Evolutionary conservation across 2,329 filamentous ascomycete species (phyloP), one percentile per base, ranked within the genome.

Genomic region (Hymenoscyphus scutula): DNA sequence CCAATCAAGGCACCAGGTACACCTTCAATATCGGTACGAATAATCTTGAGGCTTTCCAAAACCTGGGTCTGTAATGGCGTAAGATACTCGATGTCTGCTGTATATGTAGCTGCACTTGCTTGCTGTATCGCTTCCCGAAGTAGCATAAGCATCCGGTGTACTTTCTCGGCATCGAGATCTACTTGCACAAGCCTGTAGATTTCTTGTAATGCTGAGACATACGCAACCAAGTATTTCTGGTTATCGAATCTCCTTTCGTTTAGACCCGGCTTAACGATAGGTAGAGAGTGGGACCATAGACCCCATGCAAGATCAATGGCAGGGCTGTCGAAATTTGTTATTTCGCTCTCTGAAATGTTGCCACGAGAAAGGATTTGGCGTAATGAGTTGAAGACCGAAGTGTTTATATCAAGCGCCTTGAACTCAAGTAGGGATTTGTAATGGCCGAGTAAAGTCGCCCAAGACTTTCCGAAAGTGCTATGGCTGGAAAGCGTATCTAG

Each of bases 211-310:
- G 89, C 83, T 25, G 87, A 83, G 1, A 95, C 84, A 77, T 97
- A 97, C n/a, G 92, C 90, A 32, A 91, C 78, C n/a, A 94, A 83
- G 11, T 91, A 92, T 62, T 88, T 88, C 72, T 97, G 91, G 68
- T 95, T 96, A 65, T 90, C 77, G 0, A 79, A 75, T 57, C 80
- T 81, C 57, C 78, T 72, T 45, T 82, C 77, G 15, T 77, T 71
- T 19, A 76, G 71, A 13, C 75, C 72, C 37, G 77, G 69, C 34
- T 77, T 77, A 1, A 79, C 76, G 2, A 81, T 76, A 0, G 88
- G 87, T n/a, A 89, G 80, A 1, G 84, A 84, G 45, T 84, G 80
- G 17, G 84, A 84, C 90, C 90, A 93, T 4, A 92, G 75, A 32
- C 81, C 77, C 90, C 90, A 92, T 1, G 84, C 85, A 34, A 83